These are phyloP conservation scores for Comarum palustre DNA, from an alignment of 306 rosid species.

Conservation along the genomic window DNA sequence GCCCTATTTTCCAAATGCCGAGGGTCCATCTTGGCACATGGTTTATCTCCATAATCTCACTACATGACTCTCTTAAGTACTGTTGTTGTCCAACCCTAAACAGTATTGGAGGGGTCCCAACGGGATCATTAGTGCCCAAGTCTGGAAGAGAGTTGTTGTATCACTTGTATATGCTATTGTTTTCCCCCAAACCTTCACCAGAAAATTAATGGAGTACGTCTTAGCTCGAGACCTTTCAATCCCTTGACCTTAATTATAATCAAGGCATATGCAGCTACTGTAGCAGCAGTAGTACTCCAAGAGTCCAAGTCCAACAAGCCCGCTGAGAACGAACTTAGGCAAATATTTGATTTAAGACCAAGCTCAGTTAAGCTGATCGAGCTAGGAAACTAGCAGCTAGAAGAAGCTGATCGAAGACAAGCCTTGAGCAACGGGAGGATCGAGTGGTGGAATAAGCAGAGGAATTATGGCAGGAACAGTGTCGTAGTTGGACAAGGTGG, in stretches of 20 bases:
- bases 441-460: neutral
- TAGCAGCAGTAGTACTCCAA: neutral
- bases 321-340: neutral
- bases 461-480: conserved; percentile 27
- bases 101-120: conserved; percentile 4
- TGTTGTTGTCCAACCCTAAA: conserved; percentile 9
- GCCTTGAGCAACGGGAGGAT: too few relatives aligned
- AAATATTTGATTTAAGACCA: neutral
- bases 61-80: neutral
- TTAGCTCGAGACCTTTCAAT: neutral
- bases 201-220: neutral
- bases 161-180: neutral
- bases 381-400: too few relatives aligned
- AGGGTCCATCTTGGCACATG: conserved; percentile 3
- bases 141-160: neutral
- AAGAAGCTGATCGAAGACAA: neutral
- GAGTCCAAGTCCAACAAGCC: neutral
- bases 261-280: neutral
- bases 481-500: conserved; percentile 55
- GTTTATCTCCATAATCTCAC: neutral
- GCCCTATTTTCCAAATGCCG: conserved; percentile 1
- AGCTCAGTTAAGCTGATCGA: neutral
- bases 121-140: too few relatives aligned
- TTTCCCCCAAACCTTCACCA: neutral
- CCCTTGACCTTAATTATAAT: neutral